Evolutionary conservation across 23 red algal genomes (phyloP), one percentile per base, ranked within the genome.

Genomic region (Gracilaria vermiculophylla): DNA sequence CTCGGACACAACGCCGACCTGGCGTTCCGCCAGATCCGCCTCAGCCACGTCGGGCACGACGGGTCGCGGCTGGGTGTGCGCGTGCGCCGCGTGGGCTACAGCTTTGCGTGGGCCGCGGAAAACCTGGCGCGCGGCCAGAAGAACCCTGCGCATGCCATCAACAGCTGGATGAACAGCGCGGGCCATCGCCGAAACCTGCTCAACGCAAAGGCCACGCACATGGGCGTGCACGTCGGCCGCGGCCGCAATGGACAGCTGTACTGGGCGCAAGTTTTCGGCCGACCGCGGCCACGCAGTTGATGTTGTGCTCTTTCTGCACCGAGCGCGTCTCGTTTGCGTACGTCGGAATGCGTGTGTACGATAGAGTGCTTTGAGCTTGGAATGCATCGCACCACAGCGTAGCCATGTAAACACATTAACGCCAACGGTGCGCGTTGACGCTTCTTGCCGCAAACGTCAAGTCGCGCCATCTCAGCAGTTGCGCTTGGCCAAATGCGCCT

Each of bases 211-310:
- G 82, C 61, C 11, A 66, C 61, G 42, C 54, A 87, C 61, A 74
- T 87, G 43, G 82, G 82, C 0, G 21, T 87, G 28, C 62, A 74
- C 57, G 82, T 87, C 1, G 82, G 82, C 27, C 54, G 82, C 37
- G 82, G 82, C 12, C 69, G 55, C 16, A 60, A 83, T 44, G 79
- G 79, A 9, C 79, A 60, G 20, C 49, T 87, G 9, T 87, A 87
- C 34, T 87, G 82, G 82, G 53, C 65, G 34, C 82, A 87, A 66
- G 65, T 87, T 4, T 87, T 87, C 50, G 82, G 82, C 20, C 52
- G 19, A 28, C 67, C 67, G 17, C 3, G 29, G 24, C 3, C 58
- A 24, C 11, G 21, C 11, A 25, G 23, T 1, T 60, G 1, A 25
- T 60, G 55, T 29, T 7, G 20, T 60, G 16, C 7, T 60, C 25